Percentiles rank a stretch among this genome's conserved stretches.
phyloP scores from a whole-genome alignment of 495 filamentous ascomycete species.

The Aspergillus incahuasiensis region DNA sequence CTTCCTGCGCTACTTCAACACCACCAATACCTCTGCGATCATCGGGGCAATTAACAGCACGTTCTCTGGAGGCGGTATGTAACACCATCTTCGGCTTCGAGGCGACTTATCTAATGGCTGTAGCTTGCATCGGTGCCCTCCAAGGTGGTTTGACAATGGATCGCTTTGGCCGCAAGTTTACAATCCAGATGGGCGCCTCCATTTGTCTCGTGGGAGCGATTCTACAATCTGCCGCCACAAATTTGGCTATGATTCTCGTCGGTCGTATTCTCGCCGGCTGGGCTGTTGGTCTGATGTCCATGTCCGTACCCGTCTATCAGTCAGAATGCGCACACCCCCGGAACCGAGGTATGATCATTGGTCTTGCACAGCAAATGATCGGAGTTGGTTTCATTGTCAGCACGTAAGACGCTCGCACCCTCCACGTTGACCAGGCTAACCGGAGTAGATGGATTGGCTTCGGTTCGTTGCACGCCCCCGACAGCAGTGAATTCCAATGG shows the following conservation, averaged over 20 bases:
- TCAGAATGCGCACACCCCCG: conserved; percentile 50
- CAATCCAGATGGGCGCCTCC: conserved; percentile 52
- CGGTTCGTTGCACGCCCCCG: conserved; percentile 42
- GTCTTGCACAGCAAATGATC: conserved; percentile 58
- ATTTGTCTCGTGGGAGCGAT: conserved; percentile 53
- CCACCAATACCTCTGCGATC: conserved; percentile 43
- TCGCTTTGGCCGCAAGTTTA: conserved; percentile 47
- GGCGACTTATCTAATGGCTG: neutral
- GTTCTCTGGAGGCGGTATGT: conserved; percentile 48
- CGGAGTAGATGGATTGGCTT: conserved; percentile 52
- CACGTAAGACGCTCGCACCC: conserved; percentile 24
- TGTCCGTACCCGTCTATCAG: conserved; percentile 56
- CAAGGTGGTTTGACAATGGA: conserved; percentile 38
- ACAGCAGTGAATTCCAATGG: conserved; percentile 47
- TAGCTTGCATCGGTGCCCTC: conserved; percentile 33
- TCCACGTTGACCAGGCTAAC: neutral
- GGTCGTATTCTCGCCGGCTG: conserved; percentile 60
- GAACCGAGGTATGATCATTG: conserved; percentile 53
- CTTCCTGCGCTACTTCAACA: conserved; percentile 47
- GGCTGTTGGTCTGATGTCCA: conserved; percentile 55
- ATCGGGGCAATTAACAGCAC: conserved; percentile 54
- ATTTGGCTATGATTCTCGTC: conserved; percentile 55
- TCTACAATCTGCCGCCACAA: conserved; percentile 48
- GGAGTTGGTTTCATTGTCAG: conserved; percentile 52
- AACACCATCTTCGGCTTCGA: neutral